Evolutionary conservation across 192 early-diverging fungal species (phyloP).

Genomic region (Linnemannia hyalina): DNA sequence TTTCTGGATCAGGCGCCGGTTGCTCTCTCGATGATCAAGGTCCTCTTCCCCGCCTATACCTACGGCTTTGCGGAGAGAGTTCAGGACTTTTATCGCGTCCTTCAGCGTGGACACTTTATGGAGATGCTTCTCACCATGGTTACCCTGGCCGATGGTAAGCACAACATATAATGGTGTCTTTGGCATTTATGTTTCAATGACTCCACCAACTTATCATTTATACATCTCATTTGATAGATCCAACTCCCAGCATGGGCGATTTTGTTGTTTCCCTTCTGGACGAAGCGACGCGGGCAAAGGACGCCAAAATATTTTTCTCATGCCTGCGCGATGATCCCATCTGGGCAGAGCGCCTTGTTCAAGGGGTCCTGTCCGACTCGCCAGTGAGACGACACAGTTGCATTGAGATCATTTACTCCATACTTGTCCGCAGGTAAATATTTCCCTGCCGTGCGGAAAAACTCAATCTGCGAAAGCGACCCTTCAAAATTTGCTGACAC

Average conservation of each 20-base stretch:
- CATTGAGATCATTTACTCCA: slow-evolving; percentile 52
- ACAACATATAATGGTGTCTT: neutral
- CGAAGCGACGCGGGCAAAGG: slow-evolving; percentile 39
- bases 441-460: neutral
- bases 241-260: slow-evolving; percentile 36
- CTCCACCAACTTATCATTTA: neutral
- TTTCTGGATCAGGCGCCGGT: slow-evolving; percentile 47
- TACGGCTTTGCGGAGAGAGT: slow-evolving; percentile 48
- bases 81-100: slow-evolving; percentile 29
- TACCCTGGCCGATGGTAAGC: slow-evolving; percentile 33
- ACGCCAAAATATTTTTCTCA: slow-evolving; percentile 37
- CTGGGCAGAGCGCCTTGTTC: slow-evolving; percentile 46
- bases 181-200: neutral
- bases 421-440: slow-evolving; percentile 48
- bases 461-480: neutral
- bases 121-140: slow-evolving; percentile 50
- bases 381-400: slow-evolving; percentile 27
- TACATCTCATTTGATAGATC: neutral
- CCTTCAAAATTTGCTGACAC: neutral
- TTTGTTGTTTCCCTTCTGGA: slow-evolving; percentile 42
- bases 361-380: slow-evolving; percentile 27
- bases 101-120: slow-evolving; percentile 39
- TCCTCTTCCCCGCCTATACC: slow-evolving; percentile 40
- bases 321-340: slow-evolving; percentile 50
- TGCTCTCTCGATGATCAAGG: slow-evolving; percentile 27